A percentile compares a stretch with the other conserved stretches of the same genome.
Evolutionary conservation across 1,139 yeast genomes (phyloP).

Genomic region (Geotrichum fermentans): DNA sequence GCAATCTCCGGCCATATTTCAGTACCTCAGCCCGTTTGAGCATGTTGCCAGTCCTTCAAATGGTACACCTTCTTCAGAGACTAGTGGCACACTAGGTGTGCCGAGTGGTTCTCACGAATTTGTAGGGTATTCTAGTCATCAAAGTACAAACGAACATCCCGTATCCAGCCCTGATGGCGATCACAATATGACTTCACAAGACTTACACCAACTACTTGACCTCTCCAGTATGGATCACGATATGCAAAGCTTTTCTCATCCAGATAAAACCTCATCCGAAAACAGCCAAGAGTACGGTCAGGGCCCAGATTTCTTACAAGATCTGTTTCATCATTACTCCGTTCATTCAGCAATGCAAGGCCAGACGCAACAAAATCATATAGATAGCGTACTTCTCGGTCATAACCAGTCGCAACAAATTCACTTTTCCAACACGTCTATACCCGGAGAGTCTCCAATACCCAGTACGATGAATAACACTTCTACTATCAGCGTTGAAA

Average conservation of each 20-base stretch:
- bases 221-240: neutral
- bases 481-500: neutral
- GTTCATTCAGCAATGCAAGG: neutral
- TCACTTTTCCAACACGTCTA: conserved; percentile 24
- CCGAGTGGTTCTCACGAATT: no score
- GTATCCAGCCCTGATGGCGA: neutral
- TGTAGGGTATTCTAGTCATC: no score
- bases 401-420: neutral
- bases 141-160: neutral
- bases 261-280: no score
- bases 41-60: neutral
- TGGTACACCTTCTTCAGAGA: conserved; percentile 1
- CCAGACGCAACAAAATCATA: neutral
- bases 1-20: neutral
- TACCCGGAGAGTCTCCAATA: conserved; percentile 26
- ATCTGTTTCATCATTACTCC: conserved; percentile 14
- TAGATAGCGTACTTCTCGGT: neutral
- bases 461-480: conserved; percentile 12
- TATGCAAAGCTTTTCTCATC: no score
- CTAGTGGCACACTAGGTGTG: neutral
- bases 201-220: neutral
- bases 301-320: conserved; percentile 4
- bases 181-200: neutral
- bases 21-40: conserved; percentile 9
- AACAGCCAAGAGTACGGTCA: no score